Base-by-base conservation (phyloP, 768 basidiomycete genomes). In the Pisolithus albus region DNA sequence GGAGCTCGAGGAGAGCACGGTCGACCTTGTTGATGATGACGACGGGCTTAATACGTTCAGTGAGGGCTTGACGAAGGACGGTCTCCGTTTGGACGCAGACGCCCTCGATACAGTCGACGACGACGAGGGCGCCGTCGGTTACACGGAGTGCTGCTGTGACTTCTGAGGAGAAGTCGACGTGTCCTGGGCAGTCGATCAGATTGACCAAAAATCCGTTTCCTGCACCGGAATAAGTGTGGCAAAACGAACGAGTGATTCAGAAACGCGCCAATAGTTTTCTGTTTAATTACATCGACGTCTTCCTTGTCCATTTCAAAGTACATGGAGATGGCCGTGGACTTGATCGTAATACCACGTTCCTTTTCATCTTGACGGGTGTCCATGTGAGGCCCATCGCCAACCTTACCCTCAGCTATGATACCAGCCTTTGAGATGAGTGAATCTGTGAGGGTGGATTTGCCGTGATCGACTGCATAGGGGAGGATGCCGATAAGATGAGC, bases 71-170 rank as follows among this genome's bases (percentile, higher is more conserved):
- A 61, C 96, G 92, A 52, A 99, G 82, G 52, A 99, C 96, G 15
- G 96, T 99, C 77, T 98, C 96, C 66, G 96, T 99, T 75, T 99
- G 96, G 39, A 98, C 96, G 71, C 95, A 99, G 66, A 98, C 96
- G 77, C 96, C 96, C 69, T 99, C 96, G 63, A 99, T 86, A 72
- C 93, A 96, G 73, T 99, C 96, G 65, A 99, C 96, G 70, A 99
- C 96, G 64, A 99, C 96, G 61, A 99, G 88, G 54, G 96, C 96
- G 78, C 95, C 96, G 59, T 99, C 96, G 57, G 96, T 99, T 65
- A 99, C 96, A 76, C 96, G 96, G 68, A 99, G 92, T 59, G 96
- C 96, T 56, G 96, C 96, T 2, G 96, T 99, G 63, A 99, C 96
- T 74, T 99, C 96, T 48, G 96, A 98, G 32, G 96, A 99, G 80